A percentile compares a stretch with the other conserved stretches of the same genome.
Evolutionary conservation across 208 protist genomes (phyloP).

Genomic region (Trypanosoma conorhini): DNA sequence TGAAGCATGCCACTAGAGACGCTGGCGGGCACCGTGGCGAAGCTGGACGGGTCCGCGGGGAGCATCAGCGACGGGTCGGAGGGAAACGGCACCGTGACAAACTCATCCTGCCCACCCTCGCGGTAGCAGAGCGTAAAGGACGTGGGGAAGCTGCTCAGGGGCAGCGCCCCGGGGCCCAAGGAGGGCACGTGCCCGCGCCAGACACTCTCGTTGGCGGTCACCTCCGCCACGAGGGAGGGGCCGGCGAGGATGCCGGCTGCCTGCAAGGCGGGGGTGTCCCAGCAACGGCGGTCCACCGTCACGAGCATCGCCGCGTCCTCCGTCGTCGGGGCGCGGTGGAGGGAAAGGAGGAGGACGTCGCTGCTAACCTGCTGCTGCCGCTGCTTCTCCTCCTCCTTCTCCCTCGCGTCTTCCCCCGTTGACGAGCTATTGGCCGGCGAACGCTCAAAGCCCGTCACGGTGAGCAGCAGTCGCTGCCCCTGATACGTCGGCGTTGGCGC

Average conservation of each 20-base stretch:
- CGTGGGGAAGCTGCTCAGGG: conserved; percentile 50
- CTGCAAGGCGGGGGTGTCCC: conserved; percentile 53
- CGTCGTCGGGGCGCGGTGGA: not conserved
- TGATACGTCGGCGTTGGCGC: conserved; percentile 57
- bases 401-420: not conserved
- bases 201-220: conserved; percentile 16
- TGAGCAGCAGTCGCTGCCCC: conserved; percentile 76
- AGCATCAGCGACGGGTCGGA: conserved; percentile 21
- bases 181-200: conserved; percentile 82
- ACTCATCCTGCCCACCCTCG: conserved; percentile 67
- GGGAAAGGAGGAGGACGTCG: too few relatives aligned
- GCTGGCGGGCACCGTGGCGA: conserved; percentile 45
- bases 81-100: conserved; percentile 65
- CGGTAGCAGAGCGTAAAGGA: conserved; percentile 82
- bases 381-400: not conserved
- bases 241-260: conserved; percentile 37
- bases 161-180: conserved; percentile 63
- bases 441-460: conserved; percentile 42
- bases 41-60: conserved; percentile 56
- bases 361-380: not conserved
- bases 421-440: conserved; percentile 18
- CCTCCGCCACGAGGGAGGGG: conserved; percentile 29
- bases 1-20: conserved; percentile 34
- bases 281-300: conserved; percentile 50
- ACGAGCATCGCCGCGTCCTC: conserved; percentile 79